Evolutionary conservation across 2,329 filamentous ascomycete species (phyloP).

Genomic region (Fusarium nematophilum): DNA sequence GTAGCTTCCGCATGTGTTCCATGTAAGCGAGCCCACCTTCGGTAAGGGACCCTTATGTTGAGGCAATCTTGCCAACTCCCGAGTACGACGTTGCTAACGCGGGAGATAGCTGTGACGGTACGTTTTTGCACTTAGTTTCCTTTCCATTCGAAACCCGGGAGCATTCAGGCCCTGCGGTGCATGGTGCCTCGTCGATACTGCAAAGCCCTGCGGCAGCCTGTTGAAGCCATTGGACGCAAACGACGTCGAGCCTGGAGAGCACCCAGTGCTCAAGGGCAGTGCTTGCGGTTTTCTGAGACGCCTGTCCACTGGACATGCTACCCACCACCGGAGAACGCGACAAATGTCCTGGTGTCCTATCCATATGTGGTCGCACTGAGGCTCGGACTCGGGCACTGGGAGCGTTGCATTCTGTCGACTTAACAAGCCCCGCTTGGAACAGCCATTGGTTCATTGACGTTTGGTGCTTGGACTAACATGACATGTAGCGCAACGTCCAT

Average conservation of each 20-base stretch:
- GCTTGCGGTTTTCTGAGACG: no score
- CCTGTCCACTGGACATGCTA: no score
- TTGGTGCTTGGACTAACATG: conserved; percentile 47
- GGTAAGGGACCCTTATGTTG: conserved; percentile 55
- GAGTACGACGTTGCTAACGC: conserved; percentile 23
- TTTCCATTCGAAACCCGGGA: not conserved
- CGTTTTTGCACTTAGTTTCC: conserved; percentile 50
- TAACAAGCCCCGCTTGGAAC: not conserved
- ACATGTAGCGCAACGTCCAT: conserved; percentile 75
- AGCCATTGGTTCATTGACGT: not conserved
- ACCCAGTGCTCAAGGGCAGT: no score
- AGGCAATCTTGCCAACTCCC: not conserved
- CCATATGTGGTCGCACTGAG: not conserved
- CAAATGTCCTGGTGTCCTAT: not conserved
- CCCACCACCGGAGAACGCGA: no score
- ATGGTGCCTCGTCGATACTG: not conserved
- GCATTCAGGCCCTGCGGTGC: not conserved
- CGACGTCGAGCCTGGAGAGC: no score
- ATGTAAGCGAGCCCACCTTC: conserved; percentile 85
- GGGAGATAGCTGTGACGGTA: conserved; percentile 70
- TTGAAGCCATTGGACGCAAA: no score
- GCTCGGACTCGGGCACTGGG: not conserved
- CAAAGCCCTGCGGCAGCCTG: not conserved
- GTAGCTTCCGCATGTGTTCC: conserved; percentile 88
- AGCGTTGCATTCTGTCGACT: not conserved